Percentiles rank a stretch among this genome's conserved stretches.
Conservation (phyloP, 2,329 filamentous ascomycete genomes). For the Aspergillus fischeri region DNA sequence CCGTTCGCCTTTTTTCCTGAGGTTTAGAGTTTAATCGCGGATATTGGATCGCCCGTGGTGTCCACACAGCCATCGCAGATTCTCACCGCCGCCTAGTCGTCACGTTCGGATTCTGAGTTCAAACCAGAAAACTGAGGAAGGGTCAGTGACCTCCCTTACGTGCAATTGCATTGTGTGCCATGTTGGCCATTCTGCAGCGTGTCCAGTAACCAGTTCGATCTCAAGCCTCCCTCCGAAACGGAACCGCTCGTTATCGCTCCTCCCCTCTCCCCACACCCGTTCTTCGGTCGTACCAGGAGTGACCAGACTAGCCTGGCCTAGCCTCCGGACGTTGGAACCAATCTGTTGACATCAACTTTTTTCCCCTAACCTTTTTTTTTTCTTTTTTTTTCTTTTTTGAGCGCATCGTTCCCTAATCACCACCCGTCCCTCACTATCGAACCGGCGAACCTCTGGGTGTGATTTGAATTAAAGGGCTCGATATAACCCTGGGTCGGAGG, state of each 20-base stretch:
- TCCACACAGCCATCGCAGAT: conserved; percentile 2
- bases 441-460: background rate
- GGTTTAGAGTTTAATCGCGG: conserved; percentile 2
- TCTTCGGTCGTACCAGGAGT: background rate
- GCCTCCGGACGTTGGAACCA: background rate
- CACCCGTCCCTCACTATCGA: background rate
- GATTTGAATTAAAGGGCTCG: background rate
- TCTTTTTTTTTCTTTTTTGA: background rate
- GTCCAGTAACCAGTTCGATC: background rate
- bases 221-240: background rate
- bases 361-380: background rate
- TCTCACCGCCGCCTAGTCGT: conserved; percentile 5
- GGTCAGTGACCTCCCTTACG: background rate
- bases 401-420: conserved; percentile 1
- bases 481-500: background rate
- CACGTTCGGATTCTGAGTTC: background rate
- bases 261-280: background rate
- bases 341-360: background rate
- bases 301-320: background rate
- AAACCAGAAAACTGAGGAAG: background rate
- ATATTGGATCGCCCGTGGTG: conserved; percentile 4
- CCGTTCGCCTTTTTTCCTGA: background rate
- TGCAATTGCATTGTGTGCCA: background rate
- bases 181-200: background rate
- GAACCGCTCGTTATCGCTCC: background rate